A percentile compares a stretch with the other conserved stretches of the same genome.
These are phyloP conservation scores for Fraxinus sp. DNA, from an alignment of 305 asterid species.

Conservation along the genomic window DNA sequence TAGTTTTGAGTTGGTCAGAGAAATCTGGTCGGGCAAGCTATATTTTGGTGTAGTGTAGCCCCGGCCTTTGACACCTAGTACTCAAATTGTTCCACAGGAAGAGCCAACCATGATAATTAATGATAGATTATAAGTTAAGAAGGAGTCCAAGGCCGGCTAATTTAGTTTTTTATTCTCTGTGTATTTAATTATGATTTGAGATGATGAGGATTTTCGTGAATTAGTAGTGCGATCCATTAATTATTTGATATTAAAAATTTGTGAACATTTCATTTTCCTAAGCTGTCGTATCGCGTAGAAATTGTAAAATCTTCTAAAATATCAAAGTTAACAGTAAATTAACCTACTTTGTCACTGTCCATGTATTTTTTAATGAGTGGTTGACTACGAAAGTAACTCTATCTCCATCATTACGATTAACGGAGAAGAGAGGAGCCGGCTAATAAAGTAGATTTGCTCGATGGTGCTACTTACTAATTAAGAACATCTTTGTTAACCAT, in stretches of 20 bases:
- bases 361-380: neutral
- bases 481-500: no score
- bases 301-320: neutral
- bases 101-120: neutral
- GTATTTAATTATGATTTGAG: neutral
- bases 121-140: neutral
- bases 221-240: neutral
- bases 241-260: neutral
- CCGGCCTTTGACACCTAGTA: neutral
- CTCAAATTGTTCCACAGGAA: neutral
- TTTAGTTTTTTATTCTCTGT: neutral
- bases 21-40: neutral
- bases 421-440: neutral
- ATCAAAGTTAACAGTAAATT: neutral
- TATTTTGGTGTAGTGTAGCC: neutral
- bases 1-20: neutral
- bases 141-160: neutral
- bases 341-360: neutral
- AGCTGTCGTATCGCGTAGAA: neutral
- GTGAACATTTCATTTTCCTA: neutral
- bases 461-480: neutral
- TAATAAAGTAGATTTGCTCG: neutral
- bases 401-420: neutral
- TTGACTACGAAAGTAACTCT: neutral
- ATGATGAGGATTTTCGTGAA: neutral